Evolutionary conservation across 2,329 filamentous ascomycete genomes (phyloP), one percentile per base, ranked within the genome.

Genomic region (Anthostomella pinea): DNA sequence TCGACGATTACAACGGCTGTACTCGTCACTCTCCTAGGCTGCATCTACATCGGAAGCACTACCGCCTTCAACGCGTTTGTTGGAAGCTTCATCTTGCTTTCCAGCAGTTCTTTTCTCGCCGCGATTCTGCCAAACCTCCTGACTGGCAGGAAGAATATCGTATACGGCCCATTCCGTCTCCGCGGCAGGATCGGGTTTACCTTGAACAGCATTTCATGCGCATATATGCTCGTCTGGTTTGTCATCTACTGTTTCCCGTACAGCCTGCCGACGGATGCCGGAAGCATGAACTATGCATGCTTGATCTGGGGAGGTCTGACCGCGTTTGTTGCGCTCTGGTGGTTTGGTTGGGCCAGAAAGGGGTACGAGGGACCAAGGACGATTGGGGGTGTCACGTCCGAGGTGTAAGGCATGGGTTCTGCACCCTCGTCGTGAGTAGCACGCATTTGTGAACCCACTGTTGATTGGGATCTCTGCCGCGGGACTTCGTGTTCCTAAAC

Each of bases 21-120:
- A 0, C 46, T 68, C 1, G 56, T 65, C 0, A 78, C 78, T 0
- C 55, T 81, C 3, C 64, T 86, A 0, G 81, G 79, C 0, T 69
- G 68, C 26, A 79, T 86, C 28, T 85, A 84, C 46, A 70, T 86
- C 1, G 81, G 76, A n/a, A 79, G 69, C 41, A 72, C 68, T 1
- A 81, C 79, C 0, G 83, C 83, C 0, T 87, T 86, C 61, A 73
- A 76, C 26, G 81, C 81, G 0, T 76, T 86, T 17, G 74, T 85
- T 6, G 78, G 78, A 8, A 62, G 57, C 19, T 68, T 65, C 39
- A 19, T 44, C 7, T 27, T 45, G 14, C 35, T 50, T 19, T 39
- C 38, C 15, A 41, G 32, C 14, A 49, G 77, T 8, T 36, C 25
- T 0, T 86, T 82, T 54, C 64, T 83, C 3, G 75, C 77, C 1